Evolutionary conservation across 345 rosid species (phyloP).

Genomic region (Arabis alpina): DNA sequence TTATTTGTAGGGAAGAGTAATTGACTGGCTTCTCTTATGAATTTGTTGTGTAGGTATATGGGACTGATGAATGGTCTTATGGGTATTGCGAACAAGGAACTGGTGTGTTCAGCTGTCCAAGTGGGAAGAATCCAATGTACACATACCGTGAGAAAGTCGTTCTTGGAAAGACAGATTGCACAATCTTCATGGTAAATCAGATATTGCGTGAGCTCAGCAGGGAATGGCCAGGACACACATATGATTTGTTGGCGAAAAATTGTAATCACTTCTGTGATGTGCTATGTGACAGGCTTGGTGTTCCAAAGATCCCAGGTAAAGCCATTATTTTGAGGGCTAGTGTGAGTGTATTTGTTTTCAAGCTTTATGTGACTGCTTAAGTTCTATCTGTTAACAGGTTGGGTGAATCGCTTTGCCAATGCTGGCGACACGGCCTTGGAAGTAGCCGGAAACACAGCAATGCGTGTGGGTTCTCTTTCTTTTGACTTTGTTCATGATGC

Average conservation of each 20-base stretch:
- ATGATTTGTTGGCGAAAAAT: constrained; percentile 85
- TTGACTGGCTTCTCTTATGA: constrained; percentile 23
- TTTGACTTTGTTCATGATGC: background rate
- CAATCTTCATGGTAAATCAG: constrained; percentile 73
- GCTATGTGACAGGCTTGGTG: constrained; percentile 82
- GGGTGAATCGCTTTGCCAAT: constrained; percentile 98
- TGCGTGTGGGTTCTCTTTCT: constrained; percentile 55
- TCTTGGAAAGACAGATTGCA: constrained; percentile 68
- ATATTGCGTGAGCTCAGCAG: constrained; percentile 80
- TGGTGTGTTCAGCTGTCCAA: constrained; percentile 89
- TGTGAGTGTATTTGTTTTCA: background rate
- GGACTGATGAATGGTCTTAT: constrained; percentile 94
- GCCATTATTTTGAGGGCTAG: constrained; percentile 1
- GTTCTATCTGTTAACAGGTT: constrained; percentile 56
- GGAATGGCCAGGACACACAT: constrained; percentile 80
- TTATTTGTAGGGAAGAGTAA: constrained; percentile 8
- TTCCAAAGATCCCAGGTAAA: constrained; percentile 89
- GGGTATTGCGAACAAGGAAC: constrained; percentile 94
- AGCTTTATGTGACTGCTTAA: constrained; percentile 1
- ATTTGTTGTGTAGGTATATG: constrained; percentile 64
- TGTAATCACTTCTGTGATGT: constrained; percentile 98
- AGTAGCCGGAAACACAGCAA: constrained; percentile 87
- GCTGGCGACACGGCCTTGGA: constrained; percentile 93
- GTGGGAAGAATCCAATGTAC: constrained; percentile 88
- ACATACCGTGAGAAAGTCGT: constrained; percentile 75